phyloP scores from a whole-genome alignment of 225 moss, liverwort and hornwort genomes.

The Physcomitrium patens region DNA sequence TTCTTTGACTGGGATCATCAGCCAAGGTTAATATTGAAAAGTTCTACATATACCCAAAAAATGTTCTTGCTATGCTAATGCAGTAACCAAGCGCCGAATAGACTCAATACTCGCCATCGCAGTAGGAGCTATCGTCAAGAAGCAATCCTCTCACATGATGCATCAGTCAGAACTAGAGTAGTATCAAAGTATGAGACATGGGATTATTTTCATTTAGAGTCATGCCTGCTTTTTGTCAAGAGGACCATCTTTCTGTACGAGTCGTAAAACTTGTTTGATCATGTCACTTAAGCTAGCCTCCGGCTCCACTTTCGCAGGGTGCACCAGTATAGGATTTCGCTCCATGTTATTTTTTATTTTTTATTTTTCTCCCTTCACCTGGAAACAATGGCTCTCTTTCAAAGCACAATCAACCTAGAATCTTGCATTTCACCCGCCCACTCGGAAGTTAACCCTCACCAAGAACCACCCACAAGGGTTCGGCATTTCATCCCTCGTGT shows the following conservation, averaged over 20 bases:
- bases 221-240: slow-evolving; percentile 63
- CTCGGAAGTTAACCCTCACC: slow-evolving; percentile 9
- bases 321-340: slow-evolving; percentile 48
- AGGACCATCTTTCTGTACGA: slow-evolving; percentile 58
- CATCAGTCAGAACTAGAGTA: background rate
- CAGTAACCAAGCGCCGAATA: background rate
- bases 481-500: slow-evolving; percentile 27
- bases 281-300: slow-evolving; percentile 53
- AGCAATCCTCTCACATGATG: background rate
- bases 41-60: background rate
- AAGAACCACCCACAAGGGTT: background rate
- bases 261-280: slow-evolving; percentile 55
- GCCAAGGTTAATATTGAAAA: background rate
- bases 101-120: background rate
- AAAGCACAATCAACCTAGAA: slow-evolving; percentile 17
- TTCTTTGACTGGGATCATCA: background rate
- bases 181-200: background rate
- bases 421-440: slow-evolving; percentile 28
- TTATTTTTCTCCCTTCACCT: background rate
- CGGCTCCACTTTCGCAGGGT: slow-evolving; percentile 59
- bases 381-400: slow-evolving; percentile 2
- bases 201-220: background rate
- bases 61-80: background rate
- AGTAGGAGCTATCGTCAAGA: background rate
- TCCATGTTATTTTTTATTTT: slow-evolving; percentile 32